Evolutionary conservation across 768 basidiomycete genomes (phyloP).

Genomic region (Russula sp.): DNA sequence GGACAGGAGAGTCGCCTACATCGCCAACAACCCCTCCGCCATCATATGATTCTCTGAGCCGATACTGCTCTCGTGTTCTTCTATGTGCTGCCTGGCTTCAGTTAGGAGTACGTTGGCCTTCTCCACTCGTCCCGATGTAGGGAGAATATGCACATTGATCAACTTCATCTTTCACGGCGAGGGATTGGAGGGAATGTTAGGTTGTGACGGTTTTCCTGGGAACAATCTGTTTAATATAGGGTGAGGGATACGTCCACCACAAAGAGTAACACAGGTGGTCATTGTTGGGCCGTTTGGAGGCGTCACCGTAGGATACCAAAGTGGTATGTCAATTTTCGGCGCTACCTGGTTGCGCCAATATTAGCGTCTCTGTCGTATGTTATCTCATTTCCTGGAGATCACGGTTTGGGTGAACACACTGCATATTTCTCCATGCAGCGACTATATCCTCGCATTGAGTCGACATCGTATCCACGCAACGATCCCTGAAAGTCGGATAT

Average conservation of each 20-base stretch:
- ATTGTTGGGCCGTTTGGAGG: background rate
- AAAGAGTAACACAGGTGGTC: background rate
- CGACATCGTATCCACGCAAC: background rate
- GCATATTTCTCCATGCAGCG: background rate
- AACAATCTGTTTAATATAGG: background rate
- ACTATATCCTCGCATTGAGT: background rate
- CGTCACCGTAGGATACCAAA: background rate
- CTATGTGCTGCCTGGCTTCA: background rate
- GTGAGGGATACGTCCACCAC: background rate
- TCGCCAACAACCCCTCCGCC: background rate
- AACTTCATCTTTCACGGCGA: background rate
- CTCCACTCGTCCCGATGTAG: background rate
- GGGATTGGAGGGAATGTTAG: background rate
- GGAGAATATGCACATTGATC: background rate
- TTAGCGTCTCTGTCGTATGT: background rate
- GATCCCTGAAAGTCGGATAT: background rate
- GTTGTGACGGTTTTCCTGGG: background rate
- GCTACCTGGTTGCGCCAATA: background rate
- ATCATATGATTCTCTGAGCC: background rate
- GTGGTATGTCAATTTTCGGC: background rate
- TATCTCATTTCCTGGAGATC: background rate
- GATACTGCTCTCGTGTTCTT: background rate
- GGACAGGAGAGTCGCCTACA: background rate
- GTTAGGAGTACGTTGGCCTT: background rate
- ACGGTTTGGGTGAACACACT: background rate